Conservation (phyloP, 192 early-diverging fungal species). For the Dimargaris verticillata region DNA sequence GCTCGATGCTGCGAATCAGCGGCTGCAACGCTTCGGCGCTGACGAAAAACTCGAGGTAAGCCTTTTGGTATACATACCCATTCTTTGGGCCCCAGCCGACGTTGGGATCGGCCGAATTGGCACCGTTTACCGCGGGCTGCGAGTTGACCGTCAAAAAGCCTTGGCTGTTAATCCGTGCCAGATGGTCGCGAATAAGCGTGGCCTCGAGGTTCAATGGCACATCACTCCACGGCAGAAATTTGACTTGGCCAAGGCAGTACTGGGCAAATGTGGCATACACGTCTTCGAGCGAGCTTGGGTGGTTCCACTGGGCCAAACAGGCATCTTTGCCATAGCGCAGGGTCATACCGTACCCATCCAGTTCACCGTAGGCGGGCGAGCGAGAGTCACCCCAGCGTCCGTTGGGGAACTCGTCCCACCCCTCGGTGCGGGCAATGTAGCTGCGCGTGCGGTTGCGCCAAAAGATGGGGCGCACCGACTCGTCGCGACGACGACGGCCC, state of each 20-base stretch:
- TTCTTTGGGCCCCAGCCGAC: conserved; percentile 93
- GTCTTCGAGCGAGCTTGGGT: conserved; percentile 46
- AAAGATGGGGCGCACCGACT: conserved; percentile 96
- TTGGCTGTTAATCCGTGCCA: conserved; percentile 53
- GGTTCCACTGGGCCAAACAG: conserved; percentile 62
- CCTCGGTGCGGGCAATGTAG: conserved; percentile 81
- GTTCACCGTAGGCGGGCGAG: conserved; percentile 75
- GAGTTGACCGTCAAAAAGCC: conserved; percentile 93
- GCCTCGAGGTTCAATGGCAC: conserved; percentile 65
- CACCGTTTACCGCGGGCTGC: conserved; percentile 88
- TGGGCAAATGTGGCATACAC: conserved; percentile 59
- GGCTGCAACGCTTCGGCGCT: conserved; percentile 45
- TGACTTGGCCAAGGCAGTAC: conserved; percentile 67
- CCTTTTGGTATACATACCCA: conserved; percentile 93
- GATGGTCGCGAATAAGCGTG: conserved; percentile 41
- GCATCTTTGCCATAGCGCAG: conserved; percentile 55
- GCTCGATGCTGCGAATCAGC: conserved; percentile 38
- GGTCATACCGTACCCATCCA: conserved; percentile 67
- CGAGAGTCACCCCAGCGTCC: conserved; percentile 95
- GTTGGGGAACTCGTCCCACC: conserved; percentile 97
- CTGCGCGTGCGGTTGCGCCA: conserved; percentile 90
- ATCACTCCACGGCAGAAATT: conserved; percentile 84
- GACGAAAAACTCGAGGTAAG: conserved; percentile 93
- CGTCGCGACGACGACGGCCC: conserved; percentile 72
- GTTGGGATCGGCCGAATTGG: conserved; percentile 49